A percentile compares a stretch with the other conserved stretches of the same genome.
These are phyloP conservation scores for Colletotrichum higginsianum DNA, from an alignment of 2,329 filamentous ascomycete genomes.

Conservation along the genomic window DNA sequence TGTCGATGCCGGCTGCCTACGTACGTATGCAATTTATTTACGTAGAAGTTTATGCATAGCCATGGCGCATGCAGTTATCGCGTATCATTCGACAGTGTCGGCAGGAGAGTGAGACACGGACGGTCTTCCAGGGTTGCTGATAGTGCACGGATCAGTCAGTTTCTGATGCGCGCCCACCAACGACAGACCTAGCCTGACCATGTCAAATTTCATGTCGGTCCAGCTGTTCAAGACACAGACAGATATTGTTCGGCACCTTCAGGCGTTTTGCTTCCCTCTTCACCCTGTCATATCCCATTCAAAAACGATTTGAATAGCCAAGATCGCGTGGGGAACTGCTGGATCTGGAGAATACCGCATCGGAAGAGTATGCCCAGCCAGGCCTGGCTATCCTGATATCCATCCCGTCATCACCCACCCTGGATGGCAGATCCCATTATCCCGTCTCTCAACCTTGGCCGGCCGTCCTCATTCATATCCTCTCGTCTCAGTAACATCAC, in stretches of 20 bases:
- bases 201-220: neutral
- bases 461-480: neutral
- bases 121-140: neutral
- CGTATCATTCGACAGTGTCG: neutral
- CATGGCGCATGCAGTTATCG: no score
- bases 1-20: neutral
- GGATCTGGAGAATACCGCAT: no score
- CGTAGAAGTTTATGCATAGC: no score
- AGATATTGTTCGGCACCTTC: neutral
- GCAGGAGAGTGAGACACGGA: neutral
- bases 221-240: neutral
- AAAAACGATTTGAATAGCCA: no score
- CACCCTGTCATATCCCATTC: neutral
- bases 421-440: neutral
- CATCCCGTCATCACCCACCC: no score
- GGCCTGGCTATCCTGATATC: no score
- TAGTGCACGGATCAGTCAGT: conserved; percentile 1
- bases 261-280: neutral
- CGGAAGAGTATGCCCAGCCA: no score
- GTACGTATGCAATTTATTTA: no score
- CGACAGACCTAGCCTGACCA: neutral
- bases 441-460: neutral
- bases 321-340: no score
- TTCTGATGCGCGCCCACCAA: no score
- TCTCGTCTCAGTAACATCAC: neutral